Evolutionary conservation across 305 asterid species (phyloP), one percentile per base, ranked within the genome.

Genomic region (Solanum hybrid): DNA sequence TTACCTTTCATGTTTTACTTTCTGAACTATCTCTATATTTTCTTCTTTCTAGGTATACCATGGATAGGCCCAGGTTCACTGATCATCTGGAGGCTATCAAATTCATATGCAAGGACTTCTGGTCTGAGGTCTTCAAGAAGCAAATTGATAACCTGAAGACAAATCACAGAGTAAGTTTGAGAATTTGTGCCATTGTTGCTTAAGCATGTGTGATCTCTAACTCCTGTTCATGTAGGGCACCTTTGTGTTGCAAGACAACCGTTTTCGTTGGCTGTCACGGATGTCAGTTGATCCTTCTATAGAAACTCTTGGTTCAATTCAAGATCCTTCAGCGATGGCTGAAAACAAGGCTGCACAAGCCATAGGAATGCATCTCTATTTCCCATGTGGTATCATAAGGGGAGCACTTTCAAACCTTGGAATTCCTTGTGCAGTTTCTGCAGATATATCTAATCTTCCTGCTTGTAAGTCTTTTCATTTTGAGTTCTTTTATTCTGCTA

Each of bases 351-450:
- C 95, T 79, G 95, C 97, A 77, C 98, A 98, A 93, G 97, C 97
- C 88, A 92, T 97, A 6, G 98, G 99, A 90, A 93, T 98, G 98
- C 99, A 98, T 95, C 97, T 98, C 28, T 98, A 98, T 91, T 98
- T 98, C 90, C 99, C 99, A 67, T 96, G 99, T 93, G 99, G 99
- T 88, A 97, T 98, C 89, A 95, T 98, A 89, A 95, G 99, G 89
- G 99, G 99, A 88, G 98, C 98, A 64, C 99, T 98, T 87, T 97
- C 99, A 87, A 97, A 96, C 95, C 94, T 97, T 95, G 99, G 99
- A 90, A 97, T 97, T 91, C 96, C 96, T 33, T 96, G 98, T 96
- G 99, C 99, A 91, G 99, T 97, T 93, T 97, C 99, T 90, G 99
- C 99, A 57, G 99, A 97, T 93, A 96, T 95, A 91, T 94, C 98